A percentile compares a stretch with the other conserved stretches of the same genome.
phyloP scores from a whole-genome alignment of 78 protist genomes.

The Isochrysis galbana region DNA sequence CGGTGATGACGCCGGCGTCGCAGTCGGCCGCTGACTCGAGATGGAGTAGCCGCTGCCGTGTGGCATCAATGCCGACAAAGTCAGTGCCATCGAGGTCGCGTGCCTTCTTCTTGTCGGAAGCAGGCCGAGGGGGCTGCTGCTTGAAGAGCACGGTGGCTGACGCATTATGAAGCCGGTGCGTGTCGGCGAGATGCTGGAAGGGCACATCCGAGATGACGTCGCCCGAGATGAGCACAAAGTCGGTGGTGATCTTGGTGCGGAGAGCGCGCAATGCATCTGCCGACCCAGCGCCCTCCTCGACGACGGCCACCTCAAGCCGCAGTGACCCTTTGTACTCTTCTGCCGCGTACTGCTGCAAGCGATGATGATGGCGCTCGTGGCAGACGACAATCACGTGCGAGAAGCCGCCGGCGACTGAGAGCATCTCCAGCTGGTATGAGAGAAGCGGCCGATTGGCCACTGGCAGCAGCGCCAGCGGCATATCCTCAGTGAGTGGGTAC shows the following conservation, averaged over 20 bases:
- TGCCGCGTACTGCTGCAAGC: background rate
- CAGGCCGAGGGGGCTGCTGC: background rate
- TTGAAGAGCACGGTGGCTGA: constrained; percentile 63
- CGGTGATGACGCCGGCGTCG: constrained; percentile 43
- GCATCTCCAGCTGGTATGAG: constrained; percentile 72
- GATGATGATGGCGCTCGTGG: background rate
- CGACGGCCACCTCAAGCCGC: constrained; percentile 53
- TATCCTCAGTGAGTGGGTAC: constrained; percentile 58
- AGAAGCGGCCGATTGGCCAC: constrained; percentile 78
- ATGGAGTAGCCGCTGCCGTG: constrained; percentile 24
- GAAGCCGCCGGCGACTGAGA: constrained; percentile 63
- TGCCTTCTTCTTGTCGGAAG: background rate
- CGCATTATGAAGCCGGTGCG: constrained; percentile 64
- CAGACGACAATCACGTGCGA: constrained; percentile 29
- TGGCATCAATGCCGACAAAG: constrained; percentile 37
- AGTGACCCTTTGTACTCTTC: constrained; percentile 42
- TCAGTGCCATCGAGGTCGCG: constrained; percentile 24
- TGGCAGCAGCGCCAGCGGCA: constrained; percentile 68
- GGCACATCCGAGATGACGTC: constrained; percentile 69
- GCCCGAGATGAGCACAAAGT: constrained; percentile 68
- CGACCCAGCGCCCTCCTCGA: constrained; percentile 62
- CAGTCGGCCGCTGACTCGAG: constrained; percentile 70
- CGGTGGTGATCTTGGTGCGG: constrained; percentile 56
- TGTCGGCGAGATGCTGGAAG: constrained; percentile 69
- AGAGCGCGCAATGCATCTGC: constrained; percentile 69